Conservation (phyloP, 208 protist species). For the Trypanosoma scelopori region DNA sequence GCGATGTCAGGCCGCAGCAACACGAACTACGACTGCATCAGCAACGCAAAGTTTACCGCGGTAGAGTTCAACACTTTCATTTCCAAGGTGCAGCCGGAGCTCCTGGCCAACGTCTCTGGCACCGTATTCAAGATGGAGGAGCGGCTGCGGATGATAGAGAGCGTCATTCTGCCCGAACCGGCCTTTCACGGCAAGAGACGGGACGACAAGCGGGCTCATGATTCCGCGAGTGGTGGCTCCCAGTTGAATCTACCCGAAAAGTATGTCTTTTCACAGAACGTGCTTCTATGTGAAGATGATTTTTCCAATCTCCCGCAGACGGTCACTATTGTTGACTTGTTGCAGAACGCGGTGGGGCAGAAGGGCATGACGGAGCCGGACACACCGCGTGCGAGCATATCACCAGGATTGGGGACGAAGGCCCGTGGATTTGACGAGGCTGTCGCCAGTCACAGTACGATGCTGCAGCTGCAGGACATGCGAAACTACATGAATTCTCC, state of each 20-base stretch:
- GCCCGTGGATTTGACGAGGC: constrained; percentile 75
- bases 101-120: constrained; percentile 48
- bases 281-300: constrained; percentile 85
- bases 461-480: constrained; percentile 89
- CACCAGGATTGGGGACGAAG: constrained; percentile 29
- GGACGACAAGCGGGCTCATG: constrained; percentile 63
- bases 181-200: constrained; percentile 72
- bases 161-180: constrained; percentile 74
- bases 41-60: constrained; percentile 80
- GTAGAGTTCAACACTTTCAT: constrained; percentile 80
- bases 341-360: constrained; percentile 82
- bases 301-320: constrained; percentile 79
- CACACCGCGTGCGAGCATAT: constrained; percentile 74
- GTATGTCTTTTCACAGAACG: constrained; percentile 89
- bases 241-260: constrained; percentile 57
- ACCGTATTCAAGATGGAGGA: constrained; percentile 82
- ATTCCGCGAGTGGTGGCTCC: constrained; percentile 28
- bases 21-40: constrained; percentile 93
- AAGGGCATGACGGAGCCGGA: constrained; percentile 84
- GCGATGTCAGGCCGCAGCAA: constrained; percentile 77
- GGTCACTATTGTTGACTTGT: constrained; percentile 85
- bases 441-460: constrained; percentile 87
- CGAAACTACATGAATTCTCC: constrained; percentile 87
- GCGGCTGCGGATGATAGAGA: constrained; percentile 77
- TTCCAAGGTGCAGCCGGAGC: constrained; percentile 56